Evolutionary conservation across 75 land plant genomes (phyloP), one percentile per base, ranked within the genome.

Genomic region (Gnetum montanum): DNA sequence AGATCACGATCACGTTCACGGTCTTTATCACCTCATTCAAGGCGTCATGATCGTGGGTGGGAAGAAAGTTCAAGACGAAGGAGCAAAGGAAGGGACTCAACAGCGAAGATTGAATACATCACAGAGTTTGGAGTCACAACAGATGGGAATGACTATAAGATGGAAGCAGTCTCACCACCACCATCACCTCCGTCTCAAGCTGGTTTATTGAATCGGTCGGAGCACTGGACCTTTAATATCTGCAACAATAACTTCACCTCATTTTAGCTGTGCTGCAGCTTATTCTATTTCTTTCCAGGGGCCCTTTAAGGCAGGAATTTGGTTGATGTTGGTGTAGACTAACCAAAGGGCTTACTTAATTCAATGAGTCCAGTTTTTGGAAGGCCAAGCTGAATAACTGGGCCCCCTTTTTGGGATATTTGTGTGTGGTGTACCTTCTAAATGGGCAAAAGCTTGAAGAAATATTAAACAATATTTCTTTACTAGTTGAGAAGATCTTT

Each of bases 171-270:
- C 36, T 67, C 95, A 51, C 99, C 99, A 66, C 87, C 96, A 59
- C 35, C 75, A 62, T 84, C 98, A 57, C 91, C 97, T 58, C 74
- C 77, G 49, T 64, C 82, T 20, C 88, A 78, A 54, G 73, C 78
- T 74, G 90, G 85, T 67, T 19, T 46, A 54, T 43, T 60, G 48
- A 80, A 68, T 80, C 85, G 96, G 96, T 90, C 91, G 91, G 96
- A 74, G 86, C 80, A 86, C 86, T 90, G 71, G 81, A 81, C 83
- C 86, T 86, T 81, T 82, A 70, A 70, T 70, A 69, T 60, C 78
- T 78, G 88, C 85, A 81, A 80, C 70, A 84, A 80, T 80, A 88
- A 61, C 75, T 72, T 82, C 62, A 74, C 68, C 74, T 57, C 58
- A 69, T 37, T 84, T 66, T 81, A 80, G 70, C 72, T 69, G 71